phyloP scores from a whole-genome alignment of 345 rosid genomes.

The Syzygium aromaticum region DNA sequence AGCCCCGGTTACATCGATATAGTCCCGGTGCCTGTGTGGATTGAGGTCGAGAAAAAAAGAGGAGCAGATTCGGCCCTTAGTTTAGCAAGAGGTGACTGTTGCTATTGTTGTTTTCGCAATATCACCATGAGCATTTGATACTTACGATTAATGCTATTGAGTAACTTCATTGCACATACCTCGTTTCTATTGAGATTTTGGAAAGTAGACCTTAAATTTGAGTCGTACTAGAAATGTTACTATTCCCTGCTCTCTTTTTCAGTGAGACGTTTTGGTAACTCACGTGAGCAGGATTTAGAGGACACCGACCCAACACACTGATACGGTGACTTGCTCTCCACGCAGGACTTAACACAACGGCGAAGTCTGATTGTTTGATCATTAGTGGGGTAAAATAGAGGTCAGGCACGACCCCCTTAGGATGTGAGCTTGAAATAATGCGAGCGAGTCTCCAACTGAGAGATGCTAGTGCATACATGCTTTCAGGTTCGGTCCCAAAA shows the following conservation, averaged over 20 bases:
- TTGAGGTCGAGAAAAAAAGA: neutral
- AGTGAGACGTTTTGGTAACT: neutral
- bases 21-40: neutral
- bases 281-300: neutral
- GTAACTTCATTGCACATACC: neutral
- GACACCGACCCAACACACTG: neutral
- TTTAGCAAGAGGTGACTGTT: neutral
- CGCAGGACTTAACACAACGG: neutral
- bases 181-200: neutral
- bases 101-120: neutral
- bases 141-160: neutral
- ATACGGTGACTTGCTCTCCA: neutral
- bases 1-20: neutral
- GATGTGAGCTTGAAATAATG: neutral
- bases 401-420: neutral
- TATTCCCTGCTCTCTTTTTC: neutral
- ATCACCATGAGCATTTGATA: neutral
- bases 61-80: neutral
- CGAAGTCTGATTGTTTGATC: neutral
- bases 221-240: neutral
- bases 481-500: too few relatives aligned
- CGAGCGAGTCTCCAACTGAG: neutral
- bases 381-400: neutral
- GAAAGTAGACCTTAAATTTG: neutral
- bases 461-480: too few relatives aligned